phyloP scores from a whole-genome alignment of 768 basidiomycete species.

The Boletus vinaceobasis region DNA sequence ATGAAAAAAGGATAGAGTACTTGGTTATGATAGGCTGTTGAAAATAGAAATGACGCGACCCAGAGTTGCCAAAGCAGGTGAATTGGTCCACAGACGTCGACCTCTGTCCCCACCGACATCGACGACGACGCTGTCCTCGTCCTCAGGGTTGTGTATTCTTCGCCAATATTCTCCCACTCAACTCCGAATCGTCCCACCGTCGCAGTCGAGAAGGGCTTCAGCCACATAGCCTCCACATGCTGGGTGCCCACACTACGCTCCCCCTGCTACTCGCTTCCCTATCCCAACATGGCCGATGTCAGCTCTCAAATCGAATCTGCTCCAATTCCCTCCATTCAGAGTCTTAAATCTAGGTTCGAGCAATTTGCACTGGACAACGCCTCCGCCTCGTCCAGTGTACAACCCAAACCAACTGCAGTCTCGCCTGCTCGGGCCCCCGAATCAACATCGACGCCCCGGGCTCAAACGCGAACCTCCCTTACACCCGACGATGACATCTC shows the following conservation, averaged over 20 bases:
- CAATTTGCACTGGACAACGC: constrained; percentile 49
- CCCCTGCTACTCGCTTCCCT: background rate
- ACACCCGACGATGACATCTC: constrained; percentile 13
- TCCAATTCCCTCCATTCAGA: constrained; percentile 62
- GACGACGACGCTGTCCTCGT: constrained; percentile 6
- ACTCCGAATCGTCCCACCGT: background rate
- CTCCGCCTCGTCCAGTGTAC: background rate
- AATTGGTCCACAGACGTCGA: background rate
- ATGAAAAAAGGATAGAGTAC: background rate
- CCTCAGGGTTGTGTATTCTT: too few species aligned
- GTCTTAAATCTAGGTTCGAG: constrained; percentile 68
- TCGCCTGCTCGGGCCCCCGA: constrained; percentile 19
- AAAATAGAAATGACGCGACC: constrained; percentile 12
- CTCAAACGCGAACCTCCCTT: constrained; percentile 37
- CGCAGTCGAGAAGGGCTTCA: background rate
- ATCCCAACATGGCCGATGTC: constrained; percentile 15
- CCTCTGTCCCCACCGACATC: background rate
- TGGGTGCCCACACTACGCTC: background rate
- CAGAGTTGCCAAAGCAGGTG: constrained; percentile 13
- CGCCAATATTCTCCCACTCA: background rate
- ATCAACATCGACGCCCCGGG: constrained; percentile 37
- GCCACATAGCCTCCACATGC: constrained; percentile 3
- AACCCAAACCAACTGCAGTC: background rate
- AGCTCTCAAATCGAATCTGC: constrained; percentile 45
- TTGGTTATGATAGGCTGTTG: background rate